Evolutionary conservation across 257 asterid species (phyloP), one percentile per base, ranked within the genome.

Genomic region (Buddleja alternifolia): DNA sequence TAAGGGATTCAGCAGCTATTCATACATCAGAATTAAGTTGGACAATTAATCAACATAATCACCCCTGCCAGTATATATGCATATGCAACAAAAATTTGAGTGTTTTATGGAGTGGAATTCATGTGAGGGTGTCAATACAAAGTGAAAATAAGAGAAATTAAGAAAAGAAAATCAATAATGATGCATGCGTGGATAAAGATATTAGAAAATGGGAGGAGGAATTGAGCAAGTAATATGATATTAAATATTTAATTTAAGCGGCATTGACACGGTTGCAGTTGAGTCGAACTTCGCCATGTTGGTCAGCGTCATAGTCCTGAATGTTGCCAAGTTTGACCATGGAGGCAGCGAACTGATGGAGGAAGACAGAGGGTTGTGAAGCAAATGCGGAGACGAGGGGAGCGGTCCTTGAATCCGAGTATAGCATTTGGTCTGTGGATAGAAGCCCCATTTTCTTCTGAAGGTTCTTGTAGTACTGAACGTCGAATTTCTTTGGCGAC

Each of bases 261-360:
- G 66, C 74, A 54, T 88, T 89, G 78, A 89, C 78, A 7, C 4
- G 20, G 63, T 72, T 80, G 79, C 97, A 92, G 9, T 75, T 77
- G 69, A 67, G 72, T 70, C 95, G 81, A 10, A 92, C 66, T 69
- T 92, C 96, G 10, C 83, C 87, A 55, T 74, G 74, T 20, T 80
- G 81, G 7, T 69, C 81, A 1, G 71, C 73, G 0, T 14, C 29
- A 58, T 73, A 78, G 47, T 87, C 90, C 64, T 79, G 88, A 83
- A 89, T 81, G 10, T 81, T 90, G 1, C 95, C 96, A 25, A 92
- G 92, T 24, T 90, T 92, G 32, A 88, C 67, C 97, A 92, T 92
- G 1, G 98, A 82, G 0, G 86, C 95, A 0, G 91, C 87, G 42
- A 90, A 92, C 46, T 82, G 95, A 19, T 81, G 83, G 14, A 21